Evolutionary conservation across 1,139 yeast genomes (phyloP).

Genomic region (Eremothecium gossypii): DNA sequence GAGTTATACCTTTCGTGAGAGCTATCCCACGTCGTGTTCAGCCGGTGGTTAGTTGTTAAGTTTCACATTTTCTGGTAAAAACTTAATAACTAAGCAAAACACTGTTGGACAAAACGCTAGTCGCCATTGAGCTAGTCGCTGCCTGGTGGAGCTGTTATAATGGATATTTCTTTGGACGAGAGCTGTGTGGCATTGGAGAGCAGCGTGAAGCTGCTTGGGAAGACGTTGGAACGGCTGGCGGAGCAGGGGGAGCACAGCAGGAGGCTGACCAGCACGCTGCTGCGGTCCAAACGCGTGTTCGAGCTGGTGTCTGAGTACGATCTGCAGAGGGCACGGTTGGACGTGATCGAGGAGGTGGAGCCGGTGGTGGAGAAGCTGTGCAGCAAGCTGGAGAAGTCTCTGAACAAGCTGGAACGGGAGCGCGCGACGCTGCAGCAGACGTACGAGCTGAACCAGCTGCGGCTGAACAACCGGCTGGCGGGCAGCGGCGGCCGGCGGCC

Average conservation of each 20-base stretch:
- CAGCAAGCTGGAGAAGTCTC: constrained; percentile 32
- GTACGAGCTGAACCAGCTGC: constrained; percentile 29
- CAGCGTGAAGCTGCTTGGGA: constrained; percentile 15
- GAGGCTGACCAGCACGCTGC: constrained; percentile 18
- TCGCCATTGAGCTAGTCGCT: no score
- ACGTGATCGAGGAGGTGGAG: constrained; percentile 30
- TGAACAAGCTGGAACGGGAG: constrained; percentile 31
- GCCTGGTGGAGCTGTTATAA: constrained; percentile 2
- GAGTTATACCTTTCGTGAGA: not conserved
- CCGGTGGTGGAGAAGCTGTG: constrained; percentile 33
- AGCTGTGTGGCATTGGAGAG: constrained; percentile 18
- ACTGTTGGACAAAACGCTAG: not conserved
- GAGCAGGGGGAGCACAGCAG: constrained; percentile 15
- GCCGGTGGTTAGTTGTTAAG: constrained; percentile 1
- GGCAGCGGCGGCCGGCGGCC: constrained; percentile 17
- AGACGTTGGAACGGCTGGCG: constrained; percentile 15
- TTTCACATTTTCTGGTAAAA: not conserved
- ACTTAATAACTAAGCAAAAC: not conserved
- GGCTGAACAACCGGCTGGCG: constrained; percentile 20
- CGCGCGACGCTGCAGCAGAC: constrained; percentile 28
- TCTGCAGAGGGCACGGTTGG: constrained; percentile 30
- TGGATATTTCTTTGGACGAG: constrained; percentile 19
- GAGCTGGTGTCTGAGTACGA: constrained; percentile 34
- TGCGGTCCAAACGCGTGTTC: constrained; percentile 28
- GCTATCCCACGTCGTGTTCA: not conserved